A percentile compares a stretch with the other conserved stretches of the same genome.
Conservation (phyloP, 1,284 basidiomycete species). For the Dichomitus squalens region DNA sequence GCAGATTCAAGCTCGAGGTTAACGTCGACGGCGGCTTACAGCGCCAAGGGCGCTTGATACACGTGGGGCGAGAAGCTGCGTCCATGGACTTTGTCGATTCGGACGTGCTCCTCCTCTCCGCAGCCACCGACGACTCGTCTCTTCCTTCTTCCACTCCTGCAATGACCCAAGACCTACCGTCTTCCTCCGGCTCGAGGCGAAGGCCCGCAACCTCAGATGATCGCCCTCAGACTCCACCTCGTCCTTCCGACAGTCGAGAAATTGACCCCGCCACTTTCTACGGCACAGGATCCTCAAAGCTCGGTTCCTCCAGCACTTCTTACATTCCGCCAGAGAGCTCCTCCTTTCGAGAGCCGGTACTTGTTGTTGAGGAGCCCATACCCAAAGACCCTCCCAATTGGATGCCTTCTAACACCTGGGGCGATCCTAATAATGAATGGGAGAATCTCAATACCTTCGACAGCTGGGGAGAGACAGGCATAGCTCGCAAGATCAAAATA, state of each 20-base stretch:
- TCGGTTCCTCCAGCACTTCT: constrained; percentile 35
- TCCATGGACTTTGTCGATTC: background rate
- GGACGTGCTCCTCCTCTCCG: background rate
- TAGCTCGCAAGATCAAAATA: constrained; percentile 42
- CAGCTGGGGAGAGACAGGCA: constrained; percentile 21
- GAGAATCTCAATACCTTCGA: constrained; percentile 1
- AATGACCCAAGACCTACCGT: constrained; percentile 17
- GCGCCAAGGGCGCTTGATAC: no score
- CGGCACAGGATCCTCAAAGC: constrained; percentile 6
- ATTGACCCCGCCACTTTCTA: constrained; percentile 23
- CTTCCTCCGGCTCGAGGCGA: constrained; percentile 10
- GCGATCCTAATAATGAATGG: constrained; percentile 21
- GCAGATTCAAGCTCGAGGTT: no score
- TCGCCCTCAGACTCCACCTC: constrained; percentile 12
- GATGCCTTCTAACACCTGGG: constrained; percentile 17
- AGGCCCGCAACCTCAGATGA: constrained; percentile 4
- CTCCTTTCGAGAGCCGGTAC: constrained; percentile 49
- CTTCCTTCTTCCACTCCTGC: background rate
- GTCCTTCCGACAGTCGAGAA: constrained; percentile 5
- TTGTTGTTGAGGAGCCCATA: constrained; percentile 38
- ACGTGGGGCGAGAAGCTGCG: no score
- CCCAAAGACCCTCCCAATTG: constrained; percentile 24
- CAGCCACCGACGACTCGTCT: background rate
- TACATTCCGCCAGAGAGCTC: constrained; percentile 32
- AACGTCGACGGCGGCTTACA: no score